These are phyloP conservation scores for Botrytis pseudocinerea DNA, from an alignment of 2,329 filamentous ascomycete genomes.

Conservation along the genomic window DNA sequence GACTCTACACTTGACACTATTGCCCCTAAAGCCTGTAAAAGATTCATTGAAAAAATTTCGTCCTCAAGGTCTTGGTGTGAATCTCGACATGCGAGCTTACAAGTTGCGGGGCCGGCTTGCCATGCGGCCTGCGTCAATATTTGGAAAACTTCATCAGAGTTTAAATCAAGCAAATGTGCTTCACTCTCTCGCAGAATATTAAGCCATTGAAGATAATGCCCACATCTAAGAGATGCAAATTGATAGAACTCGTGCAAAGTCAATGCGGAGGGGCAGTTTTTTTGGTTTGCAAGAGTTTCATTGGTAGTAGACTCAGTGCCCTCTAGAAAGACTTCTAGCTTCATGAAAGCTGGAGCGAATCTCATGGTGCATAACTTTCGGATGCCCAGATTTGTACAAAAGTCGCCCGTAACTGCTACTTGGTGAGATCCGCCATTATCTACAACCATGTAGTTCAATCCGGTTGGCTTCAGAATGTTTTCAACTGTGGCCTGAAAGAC, in stretches of 20 bases:
- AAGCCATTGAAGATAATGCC: constrained; percentile 53
- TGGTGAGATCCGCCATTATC: constrained; percentile 37
- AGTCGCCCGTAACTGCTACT: constrained; percentile 22
- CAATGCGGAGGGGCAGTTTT: constrained; percentile 49
- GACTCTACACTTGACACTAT: constrained; percentile 44
- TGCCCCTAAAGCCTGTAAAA: constrained; percentile 42
- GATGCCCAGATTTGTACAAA: constrained; percentile 32
- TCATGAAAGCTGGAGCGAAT: constrained; percentile 36
- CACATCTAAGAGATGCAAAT: constrained; percentile 51
- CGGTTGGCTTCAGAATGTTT: constrained; percentile 50
- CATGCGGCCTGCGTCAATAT: constrained; percentile 52
- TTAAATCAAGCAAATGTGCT: constrained; percentile 51
- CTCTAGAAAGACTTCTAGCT: constrained; percentile 33
- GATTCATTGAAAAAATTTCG: constrained; percentile 38
- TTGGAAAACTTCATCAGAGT: constrained; percentile 49
- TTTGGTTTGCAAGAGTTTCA: constrained; percentile 51
- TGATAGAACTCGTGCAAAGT: constrained; percentile 55
- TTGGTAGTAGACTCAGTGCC: constrained; percentile 47
- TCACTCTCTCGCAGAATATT: constrained; percentile 56
- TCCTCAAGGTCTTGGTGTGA: constrained; percentile 44
- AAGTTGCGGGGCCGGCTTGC: constrained; percentile 47
- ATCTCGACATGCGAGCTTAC: constrained; percentile 33
- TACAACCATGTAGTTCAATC: constrained; percentile 45
- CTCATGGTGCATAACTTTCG: constrained; percentile 45
- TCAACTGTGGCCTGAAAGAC: constrained; percentile 38